Base-by-base conservation (phyloP, 352 stramenopile genomes). In the Phytophthora capsici region DNA sequence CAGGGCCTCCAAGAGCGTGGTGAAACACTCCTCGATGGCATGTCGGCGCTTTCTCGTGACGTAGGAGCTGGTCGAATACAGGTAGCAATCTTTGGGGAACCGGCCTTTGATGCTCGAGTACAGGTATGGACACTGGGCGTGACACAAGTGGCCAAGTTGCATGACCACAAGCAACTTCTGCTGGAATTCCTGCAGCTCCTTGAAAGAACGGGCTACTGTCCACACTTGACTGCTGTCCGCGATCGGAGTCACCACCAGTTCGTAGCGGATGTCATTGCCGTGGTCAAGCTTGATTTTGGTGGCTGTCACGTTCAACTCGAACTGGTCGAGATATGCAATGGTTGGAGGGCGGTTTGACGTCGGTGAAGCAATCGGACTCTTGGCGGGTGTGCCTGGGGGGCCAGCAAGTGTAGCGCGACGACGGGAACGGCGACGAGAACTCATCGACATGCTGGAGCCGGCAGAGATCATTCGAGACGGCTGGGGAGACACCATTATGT, bases 21-120 rank as follows among this genome's bases (percentile, higher is more conserved):
- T 52, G 13, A 90, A 57, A 30, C 81, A 67, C 28, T 76, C 40
- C 19, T 72, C 48, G 16, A 88, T 55, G 2, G 65, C 68, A n/a
- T 73, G 69, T 19, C 66, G 54, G 6, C 77, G 69, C 41, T 69
- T 71, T 12, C 78, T 63, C 23, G 78, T 65, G 25, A 63, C 56
- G 59, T 69, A 71, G 7, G 66, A 73, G 34, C 81, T 88, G 55
- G 69, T 72, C 41, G 63, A 76, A 32, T 49, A 63, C 30, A 89
- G 17, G 38, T 82, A 87, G 32, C 73, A 76, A 19, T 89, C 69
- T 1, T 81, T 79, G 0, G 82, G 82, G 66, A 93, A 91, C 25
- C 85, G 77, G 19, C 82, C 78, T 19, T 81, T 84, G 28, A 79
- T 60, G 51, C 71, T 86, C 73, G 85, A 85, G 69, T 86, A 93